Conservation (phyloP, 1,284 basidiomycete species). For the Ganoderma sp. region DNA sequence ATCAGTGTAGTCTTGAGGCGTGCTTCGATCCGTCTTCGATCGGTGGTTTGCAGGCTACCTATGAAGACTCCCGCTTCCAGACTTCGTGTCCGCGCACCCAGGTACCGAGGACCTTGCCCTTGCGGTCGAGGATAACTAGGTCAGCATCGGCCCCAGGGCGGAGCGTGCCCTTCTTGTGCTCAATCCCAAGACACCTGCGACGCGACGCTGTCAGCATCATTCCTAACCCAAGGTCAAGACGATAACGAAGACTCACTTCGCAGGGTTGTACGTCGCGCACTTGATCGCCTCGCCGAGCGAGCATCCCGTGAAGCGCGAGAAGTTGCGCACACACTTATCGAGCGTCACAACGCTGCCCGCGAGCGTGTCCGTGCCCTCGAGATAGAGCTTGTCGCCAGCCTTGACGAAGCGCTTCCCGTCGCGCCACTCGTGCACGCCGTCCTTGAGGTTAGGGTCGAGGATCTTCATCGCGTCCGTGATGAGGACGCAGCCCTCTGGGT, state of each 20-base stretch:
- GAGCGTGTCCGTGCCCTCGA: conserved; percentile 86
- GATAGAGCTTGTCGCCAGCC: conserved; percentile 79
- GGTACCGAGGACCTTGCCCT: conserved; percentile 73
- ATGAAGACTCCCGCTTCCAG: conserved; percentile 49
- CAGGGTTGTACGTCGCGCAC: conserved; percentile 85
- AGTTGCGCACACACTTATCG: conserved; percentile 85
- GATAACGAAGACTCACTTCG: conserved; percentile 44
- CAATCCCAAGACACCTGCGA: conserved; percentile 73
- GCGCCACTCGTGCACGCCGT: conserved; percentile 89
- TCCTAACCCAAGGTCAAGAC: background rate
- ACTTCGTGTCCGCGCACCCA: conserved; percentile 83
- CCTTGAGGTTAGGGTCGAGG: conserved; percentile 82
- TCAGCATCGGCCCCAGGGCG: conserved; percentile 85
- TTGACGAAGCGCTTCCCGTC: conserved; percentile 81
- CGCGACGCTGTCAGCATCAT: background rate
- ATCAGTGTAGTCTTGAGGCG: background rate
- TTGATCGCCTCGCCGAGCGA: conserved; percentile 83
- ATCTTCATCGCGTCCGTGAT: conserved; percentile 92
- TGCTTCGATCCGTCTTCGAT: background rate
- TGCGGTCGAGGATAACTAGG: conserved; percentile 73
- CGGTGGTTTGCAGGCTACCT: background rate
- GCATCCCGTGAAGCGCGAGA: conserved; percentile 81
- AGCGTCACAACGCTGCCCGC: conserved; percentile 86
- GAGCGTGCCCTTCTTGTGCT: conserved; percentile 79
- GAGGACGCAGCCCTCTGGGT: conserved; percentile 84